These are phyloP conservation scores for Ceratocystis cacaofunesta DNA, from an alignment of 2,329 filamentous ascomycete species.

Conservation along the genomic window DNA sequence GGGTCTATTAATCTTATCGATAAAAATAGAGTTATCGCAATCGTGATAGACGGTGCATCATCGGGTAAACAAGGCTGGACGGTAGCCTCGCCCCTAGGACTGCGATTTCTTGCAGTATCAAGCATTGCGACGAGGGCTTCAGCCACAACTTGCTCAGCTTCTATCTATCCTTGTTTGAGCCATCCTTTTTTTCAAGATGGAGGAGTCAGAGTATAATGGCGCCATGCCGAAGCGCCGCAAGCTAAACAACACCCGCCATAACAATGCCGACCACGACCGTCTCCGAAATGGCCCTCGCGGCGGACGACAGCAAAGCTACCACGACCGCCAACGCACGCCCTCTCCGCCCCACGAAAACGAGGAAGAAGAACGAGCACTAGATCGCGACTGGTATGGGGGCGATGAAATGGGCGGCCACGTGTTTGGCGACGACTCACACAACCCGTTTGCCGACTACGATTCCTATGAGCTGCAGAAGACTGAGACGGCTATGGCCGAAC, in stretches of 20 bases:
- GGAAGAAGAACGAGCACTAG: slow-evolving; percentile 59
- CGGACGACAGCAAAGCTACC: neutral
- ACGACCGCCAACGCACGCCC: slow-evolving; percentile 33
- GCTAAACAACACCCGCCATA: slow-evolving; percentile 23
- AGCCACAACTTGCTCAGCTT: neutral
- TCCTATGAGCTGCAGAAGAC: slow-evolving; percentile 63
- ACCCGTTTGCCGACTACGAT: slow-evolving; percentile 68
- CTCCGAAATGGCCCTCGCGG: neutral
- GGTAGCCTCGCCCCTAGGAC: slow-evolving; percentile 10
- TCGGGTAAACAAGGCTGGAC: slow-evolving; percentile 10
- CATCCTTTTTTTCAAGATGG: neutral
- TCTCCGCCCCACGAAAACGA: slow-evolving; percentile 26
- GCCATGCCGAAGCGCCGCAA: slow-evolving; percentile 29
- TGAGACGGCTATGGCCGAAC: slow-evolving; percentile 62
- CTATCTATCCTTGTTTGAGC: no score
- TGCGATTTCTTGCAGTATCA: neutral
- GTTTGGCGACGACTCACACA: slow-evolving; percentile 83
- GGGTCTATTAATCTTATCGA: slow-evolving; percentile 11
- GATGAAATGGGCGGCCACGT: slow-evolving; percentile 70
- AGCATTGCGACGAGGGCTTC: neutral
- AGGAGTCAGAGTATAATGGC: slow-evolving; percentile 24
- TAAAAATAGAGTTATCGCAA: slow-evolving; percentile 9
- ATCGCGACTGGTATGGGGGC: slow-evolving; percentile 85
- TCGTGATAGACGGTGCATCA: neutral
- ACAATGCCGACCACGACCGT: slow-evolving; percentile 5